Evolutionary conservation across 139 green algal species (phyloP).

Genomic region (Astrephomene gubernaculifera): DNA sequence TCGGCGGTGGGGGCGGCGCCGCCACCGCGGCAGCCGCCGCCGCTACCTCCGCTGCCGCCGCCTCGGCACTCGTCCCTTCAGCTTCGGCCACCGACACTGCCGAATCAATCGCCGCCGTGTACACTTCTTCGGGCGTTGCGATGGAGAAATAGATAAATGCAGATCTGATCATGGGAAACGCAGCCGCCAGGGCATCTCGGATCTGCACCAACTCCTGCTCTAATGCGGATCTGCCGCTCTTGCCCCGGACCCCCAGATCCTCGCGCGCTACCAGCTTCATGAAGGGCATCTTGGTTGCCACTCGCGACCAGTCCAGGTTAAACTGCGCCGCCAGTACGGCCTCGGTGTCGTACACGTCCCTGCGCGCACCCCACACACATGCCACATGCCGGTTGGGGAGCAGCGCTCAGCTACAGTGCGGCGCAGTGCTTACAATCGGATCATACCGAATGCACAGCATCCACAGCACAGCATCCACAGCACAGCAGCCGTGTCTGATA

Average conservation of each 20-base stretch:
- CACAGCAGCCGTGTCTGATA: no score
- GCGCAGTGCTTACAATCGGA: no score
- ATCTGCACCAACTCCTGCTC: conserved; percentile 27
- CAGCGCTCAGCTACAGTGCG: no score
- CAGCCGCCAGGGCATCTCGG: background rate
- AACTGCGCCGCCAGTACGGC: conserved; percentile 27
- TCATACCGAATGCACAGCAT: no score
- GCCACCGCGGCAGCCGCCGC: background rate
- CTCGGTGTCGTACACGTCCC: conserved; percentile 25
- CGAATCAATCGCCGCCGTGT: background rate
- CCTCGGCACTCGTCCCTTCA: background rate
- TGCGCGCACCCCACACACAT: no score
- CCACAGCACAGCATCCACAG: no score
- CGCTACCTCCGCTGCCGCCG: conserved; percentile 2
- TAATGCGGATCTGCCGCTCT: conserved; percentile 3
- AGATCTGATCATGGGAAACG: background rate
- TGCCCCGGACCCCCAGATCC: conserved; percentile 24
- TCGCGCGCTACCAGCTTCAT: conserved; percentile 38
- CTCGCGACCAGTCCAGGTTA: conserved; percentile 35
- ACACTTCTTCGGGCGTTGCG: background rate
- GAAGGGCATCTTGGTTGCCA: conserved; percentile 29
- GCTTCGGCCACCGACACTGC: background rate
- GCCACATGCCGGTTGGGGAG: no score
- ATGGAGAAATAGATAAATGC: conserved; percentile 34
- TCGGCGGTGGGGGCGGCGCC: background rate